Conservation (phyloP, 257 asterid genomes). For the Ilex asprella region DNA sequence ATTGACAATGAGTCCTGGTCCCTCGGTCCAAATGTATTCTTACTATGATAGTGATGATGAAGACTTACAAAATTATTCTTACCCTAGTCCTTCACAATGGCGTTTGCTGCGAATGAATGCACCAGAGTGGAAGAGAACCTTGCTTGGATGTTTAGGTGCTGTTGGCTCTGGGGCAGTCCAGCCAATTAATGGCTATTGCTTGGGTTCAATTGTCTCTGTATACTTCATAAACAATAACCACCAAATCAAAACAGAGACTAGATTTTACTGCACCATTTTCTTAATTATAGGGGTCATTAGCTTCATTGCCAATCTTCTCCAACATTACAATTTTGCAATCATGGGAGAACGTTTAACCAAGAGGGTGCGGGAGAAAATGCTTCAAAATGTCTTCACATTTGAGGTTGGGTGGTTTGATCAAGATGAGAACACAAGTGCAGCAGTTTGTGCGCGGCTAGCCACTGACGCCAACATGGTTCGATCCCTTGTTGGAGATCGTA, state of each 20-base stretch:
- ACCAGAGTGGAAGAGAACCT: constrained; percentile 66
- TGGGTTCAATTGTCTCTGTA: constrained; percentile 58
- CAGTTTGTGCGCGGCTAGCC: constrained; percentile 50
- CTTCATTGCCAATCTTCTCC: constrained; percentile 51
- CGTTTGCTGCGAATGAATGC: constrained; percentile 47
- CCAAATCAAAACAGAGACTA: constrained; percentile 35
- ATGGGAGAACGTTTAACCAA: constrained; percentile 66
- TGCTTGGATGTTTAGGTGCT: constrained; percentile 65
- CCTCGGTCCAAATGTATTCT: constrained; percentile 35
- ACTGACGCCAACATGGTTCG: constrained; percentile 53
- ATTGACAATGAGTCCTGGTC: constrained; percentile 22
- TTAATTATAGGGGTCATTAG: constrained; percentile 31
- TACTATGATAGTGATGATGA: constrained; percentile 37
- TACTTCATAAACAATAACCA: constrained; percentile 30
- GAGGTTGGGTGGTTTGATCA: constrained; percentile 71
- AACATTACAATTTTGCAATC: constrained; percentile 58
- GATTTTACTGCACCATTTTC: constrained; percentile 33
- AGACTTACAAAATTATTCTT: not conserved
- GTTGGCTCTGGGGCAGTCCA: constrained; percentile 49
- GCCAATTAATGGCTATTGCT: constrained; percentile 48
- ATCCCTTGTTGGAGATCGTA: constrained; percentile 63
- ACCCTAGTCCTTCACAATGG: constrained; percentile 32
- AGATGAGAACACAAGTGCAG: constrained; percentile 57
- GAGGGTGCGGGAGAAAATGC: constrained; percentile 48
- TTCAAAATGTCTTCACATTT: constrained; percentile 42